phyloP scores from a whole-genome alignment of 495 filamentous ascomycete species.

The Neurospora hispaniola region DNA sequence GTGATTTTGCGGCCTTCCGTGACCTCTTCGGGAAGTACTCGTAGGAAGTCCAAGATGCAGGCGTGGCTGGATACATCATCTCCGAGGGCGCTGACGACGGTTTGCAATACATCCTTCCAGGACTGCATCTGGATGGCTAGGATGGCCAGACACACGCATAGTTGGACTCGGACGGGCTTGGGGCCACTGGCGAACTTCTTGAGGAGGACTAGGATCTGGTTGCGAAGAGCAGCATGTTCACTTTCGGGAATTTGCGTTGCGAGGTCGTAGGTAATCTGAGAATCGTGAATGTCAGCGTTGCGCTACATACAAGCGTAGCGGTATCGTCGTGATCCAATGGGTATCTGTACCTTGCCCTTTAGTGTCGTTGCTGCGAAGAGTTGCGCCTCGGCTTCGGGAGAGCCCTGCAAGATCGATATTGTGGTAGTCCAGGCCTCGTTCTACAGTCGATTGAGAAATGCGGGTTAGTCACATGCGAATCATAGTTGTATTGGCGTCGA shows the following conservation, averaged over 20 bases:
- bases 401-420: conserved; percentile 70
- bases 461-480: not conserved
- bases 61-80: conserved; percentile 63
- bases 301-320: not conserved
- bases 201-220: conserved; percentile 70
- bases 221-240: conserved; percentile 63
- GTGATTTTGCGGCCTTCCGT: conserved; percentile 98
- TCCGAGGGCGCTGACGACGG: conserved; percentile 70
- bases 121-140: conserved; percentile 90
- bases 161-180: conserved; percentile 83
- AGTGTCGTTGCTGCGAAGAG: conserved; percentile 94
- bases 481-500: not conserved
- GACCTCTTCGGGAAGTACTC: conserved; percentile 95
- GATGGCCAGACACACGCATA: conserved; percentile 89
- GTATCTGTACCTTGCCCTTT: conserved; percentile 76
- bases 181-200: conserved; percentile 70
- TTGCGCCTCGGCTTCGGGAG: conserved; percentile 69
- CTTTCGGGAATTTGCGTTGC: conserved; percentile 62
- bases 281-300: not conserved
- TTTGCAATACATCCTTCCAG: conserved; percentile 87
- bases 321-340: not conserved
- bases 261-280: conserved; percentile 41
- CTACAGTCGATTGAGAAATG: conserved; percentile 29
- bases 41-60: conserved; percentile 88
- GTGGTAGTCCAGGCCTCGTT: conserved; percentile 83